phyloP scores from a whole-genome alignment of 1,284 basidiomycete genomes.

The Fomitiporia mediterranea region DNA sequence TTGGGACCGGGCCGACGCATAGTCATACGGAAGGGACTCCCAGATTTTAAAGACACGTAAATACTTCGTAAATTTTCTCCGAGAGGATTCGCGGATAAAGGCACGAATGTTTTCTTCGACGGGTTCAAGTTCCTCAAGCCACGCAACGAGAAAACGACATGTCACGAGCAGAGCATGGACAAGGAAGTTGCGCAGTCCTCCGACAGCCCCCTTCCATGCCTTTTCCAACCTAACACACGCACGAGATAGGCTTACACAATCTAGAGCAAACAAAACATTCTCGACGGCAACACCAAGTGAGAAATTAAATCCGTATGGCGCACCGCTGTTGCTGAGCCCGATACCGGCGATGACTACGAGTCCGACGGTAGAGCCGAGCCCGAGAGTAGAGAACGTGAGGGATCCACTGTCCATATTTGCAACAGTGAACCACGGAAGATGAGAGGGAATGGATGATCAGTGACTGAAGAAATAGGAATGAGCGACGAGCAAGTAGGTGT shows the following conservation, averaged over 20 bases:
- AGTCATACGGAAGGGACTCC: slow-evolving; percentile 12
- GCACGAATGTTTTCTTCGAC: not conserved
- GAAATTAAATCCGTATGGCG: not conserved
- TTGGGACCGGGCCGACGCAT: too few species aligned
- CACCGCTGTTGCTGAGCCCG: not conserved
- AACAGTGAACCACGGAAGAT: not conserved
- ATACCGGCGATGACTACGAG: not conserved
- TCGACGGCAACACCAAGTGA: not conserved
- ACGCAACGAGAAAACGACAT: not conserved
- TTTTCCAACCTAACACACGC: not conserved
- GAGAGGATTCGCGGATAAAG: not conserved
- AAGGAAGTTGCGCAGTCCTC: not conserved
- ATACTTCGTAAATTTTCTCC: slow-evolving; percentile 4
- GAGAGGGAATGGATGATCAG: not conserved
- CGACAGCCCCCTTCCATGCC: too few species aligned
- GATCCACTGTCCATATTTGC: not conserved
- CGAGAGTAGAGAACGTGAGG: not conserved
- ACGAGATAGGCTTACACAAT: not conserved
- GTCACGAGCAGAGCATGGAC: too few species aligned
- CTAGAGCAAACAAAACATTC: not conserved
- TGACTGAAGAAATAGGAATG: not conserved
- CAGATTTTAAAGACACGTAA: slow-evolving; percentile 5
- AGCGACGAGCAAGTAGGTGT: not conserved
- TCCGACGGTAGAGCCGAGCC: slow-evolving; percentile 1
- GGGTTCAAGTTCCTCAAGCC: not conserved